Evolutionary conservation across 2,329 filamentous ascomycete genomes (phyloP), one percentile per base, ranked within the genome.

Genomic region (Pseudocercospora vitis): DNA sequence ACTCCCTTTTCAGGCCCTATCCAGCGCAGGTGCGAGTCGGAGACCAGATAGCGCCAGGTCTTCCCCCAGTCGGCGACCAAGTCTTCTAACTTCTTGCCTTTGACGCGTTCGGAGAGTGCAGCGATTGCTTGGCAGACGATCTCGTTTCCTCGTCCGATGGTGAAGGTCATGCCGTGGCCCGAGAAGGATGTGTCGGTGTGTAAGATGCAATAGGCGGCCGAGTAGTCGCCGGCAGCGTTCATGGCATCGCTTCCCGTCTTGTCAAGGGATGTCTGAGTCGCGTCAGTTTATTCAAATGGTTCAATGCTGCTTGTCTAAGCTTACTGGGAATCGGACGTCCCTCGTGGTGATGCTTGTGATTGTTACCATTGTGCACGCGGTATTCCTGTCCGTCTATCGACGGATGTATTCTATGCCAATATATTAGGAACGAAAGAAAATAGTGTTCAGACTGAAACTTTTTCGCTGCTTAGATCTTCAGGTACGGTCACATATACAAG

Each of bases 221-320:
- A 95, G 75, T 96, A 96, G 74, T 96, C 90, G 57, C 90, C 88
- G 2, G 91, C 90, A 2, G 89, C 88, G 69, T 96, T 96, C 91
- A 96, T 96, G 67, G 90, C 91, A 81, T 96, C 91, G 7, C 89
- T 95, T 66, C 91, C 91, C n/a, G 90, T 95, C 77, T 92, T 94
- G 75, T 95, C 90, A 57, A 96, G 84, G 33, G 91, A 96, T n/a
- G 91, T 96, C 56, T 63, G 24, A 3, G 7, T 23, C 11, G 19
- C 21, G 19, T 46, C 14, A 31, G 45, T 46, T 23, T 31, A 21
- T 44, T 32, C 14, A 33, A 32, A 28, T 46, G n/a, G 14, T 31
- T 31, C 23, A 12, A 24, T 7, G 19, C 45, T 23, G 40, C 48
- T 19, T 3, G 48, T 62, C 71, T 47, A 65, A 76, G 74, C 28